phyloP scores from a whole-genome alignment of 176 grass and related monocot genomes.

The sorghum (Sorghum bicolor) region DNA sequence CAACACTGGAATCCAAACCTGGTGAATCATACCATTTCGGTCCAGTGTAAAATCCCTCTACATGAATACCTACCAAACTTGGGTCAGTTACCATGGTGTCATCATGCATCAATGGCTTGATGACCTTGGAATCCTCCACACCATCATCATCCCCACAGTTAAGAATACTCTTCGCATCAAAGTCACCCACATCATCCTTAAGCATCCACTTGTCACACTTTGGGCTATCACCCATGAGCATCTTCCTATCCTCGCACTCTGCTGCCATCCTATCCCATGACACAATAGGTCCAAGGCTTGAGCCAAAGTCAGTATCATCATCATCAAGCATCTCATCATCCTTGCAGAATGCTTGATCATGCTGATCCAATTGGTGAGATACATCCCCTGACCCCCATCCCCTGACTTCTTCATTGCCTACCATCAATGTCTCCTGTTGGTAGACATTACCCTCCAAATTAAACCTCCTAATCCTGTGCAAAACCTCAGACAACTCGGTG shows the following conservation, averaged over 20 bases:
- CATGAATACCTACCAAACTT: slow-evolving; percentile 74
- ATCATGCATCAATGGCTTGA: slow-evolving; percentile 82
- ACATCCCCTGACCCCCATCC: slow-evolving; percentile 57
- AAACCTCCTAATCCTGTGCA: slow-evolving; percentile 74
- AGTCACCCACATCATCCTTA: slow-evolving; percentile 79
- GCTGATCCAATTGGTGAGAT: slow-evolving; percentile 51
- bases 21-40: slow-evolving; percentile 98
- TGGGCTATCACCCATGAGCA: slow-evolving; percentile 71
- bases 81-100: slow-evolving; percentile 71
- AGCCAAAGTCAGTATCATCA: slow-evolving; percentile 85
- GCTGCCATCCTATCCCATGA: slow-evolving; percentile 84
- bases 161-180: slow-evolving; percentile 91
- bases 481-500: slow-evolving; percentile 66
- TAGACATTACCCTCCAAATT: slow-evolving; percentile 53
- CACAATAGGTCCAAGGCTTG: slow-evolving; percentile 77
- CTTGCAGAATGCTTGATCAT: slow-evolving; percentile 64
- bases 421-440: slow-evolving; percentile 60
- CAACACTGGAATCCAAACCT: slow-evolving; percentile 71
- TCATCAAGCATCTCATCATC: slow-evolving; percentile 95
- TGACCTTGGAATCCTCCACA: slow-evolving; percentile 75
- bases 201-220: slow-evolving; percentile 94
- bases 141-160: slow-evolving; percentile 78
- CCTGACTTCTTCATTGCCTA: slow-evolving; percentile 51
- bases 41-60: slow-evolving; percentile 85
- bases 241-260: slow-evolving; percentile 76